Conservation (phyloP, 2,329 filamentous ascomycete species). For the Didymella glomerata region DNA sequence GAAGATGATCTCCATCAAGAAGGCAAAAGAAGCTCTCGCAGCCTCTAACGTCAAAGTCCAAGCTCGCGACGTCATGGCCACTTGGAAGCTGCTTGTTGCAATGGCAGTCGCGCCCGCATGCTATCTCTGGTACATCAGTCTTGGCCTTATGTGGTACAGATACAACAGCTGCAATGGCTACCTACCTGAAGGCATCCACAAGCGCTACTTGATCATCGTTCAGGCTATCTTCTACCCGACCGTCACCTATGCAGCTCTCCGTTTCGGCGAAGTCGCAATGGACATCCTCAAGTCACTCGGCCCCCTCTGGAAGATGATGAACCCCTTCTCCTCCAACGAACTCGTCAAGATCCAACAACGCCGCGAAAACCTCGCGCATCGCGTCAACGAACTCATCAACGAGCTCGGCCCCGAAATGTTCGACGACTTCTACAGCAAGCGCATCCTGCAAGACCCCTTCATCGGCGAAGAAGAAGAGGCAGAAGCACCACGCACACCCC, state of each 20-base stretch:
- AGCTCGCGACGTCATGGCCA: constrained; percentile 52
- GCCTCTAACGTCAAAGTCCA: constrained; percentile 53
- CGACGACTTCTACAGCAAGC: constrained; percentile 72
- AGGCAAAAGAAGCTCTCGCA: constrained; percentile 51
- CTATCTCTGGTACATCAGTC: constrained; percentile 46
- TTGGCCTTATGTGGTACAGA: constrained; percentile 46
- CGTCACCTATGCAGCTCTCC: constrained; percentile 90
- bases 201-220: constrained; percentile 66
- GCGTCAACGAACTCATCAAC: constrained; percentile 94
- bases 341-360: constrained; percentile 78
- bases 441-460: constrained; percentile 52
- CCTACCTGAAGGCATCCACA: constrained; percentile 80
- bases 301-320: constrained; percentile 84
- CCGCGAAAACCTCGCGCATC: constrained; percentile 76
- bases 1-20: constrained; percentile 51
- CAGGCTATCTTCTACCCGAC: constrained; percentile 84
- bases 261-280: constrained; percentile 98
- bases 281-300: constrained; percentile 95
- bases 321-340: constrained; percentile 83
- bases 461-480: constrained; percentile 23
- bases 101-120: constrained; percentile 49
- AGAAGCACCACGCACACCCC: constrained; percentile 34
- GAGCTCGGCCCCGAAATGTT: constrained; percentile 95
- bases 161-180: constrained; percentile 81
- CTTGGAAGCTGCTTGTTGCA: constrained; percentile 54